Evolutionary conservation across 179 eudicot genomes (phyloP), one percentile per base, ranked within the genome.

Genomic region (Carnegiea gigantea): DNA sequence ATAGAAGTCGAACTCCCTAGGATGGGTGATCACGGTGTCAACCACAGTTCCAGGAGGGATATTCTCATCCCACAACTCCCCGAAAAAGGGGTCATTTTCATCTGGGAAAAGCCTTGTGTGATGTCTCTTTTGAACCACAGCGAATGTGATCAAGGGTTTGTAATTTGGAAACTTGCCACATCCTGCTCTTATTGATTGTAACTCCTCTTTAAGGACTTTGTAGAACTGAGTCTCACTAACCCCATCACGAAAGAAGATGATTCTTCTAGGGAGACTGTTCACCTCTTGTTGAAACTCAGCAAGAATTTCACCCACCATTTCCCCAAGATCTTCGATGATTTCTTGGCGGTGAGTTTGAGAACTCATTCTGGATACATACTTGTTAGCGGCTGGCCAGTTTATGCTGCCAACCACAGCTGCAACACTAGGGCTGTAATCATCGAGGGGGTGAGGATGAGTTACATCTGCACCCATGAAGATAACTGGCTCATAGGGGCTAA

Each of bases 391-490:
- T 0, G 99, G 99, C 99, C 99, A 95, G 77, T 95, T 95, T 74
- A 90, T 82, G 70, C 92, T 92, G 9, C 98, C 99, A 21, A 95
- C 99, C 6, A 95, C 94, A 13, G 99, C 99, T 64, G 95, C 99
- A n/a, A 95, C 92, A 24, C 98, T 93, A 30, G 99, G 99, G 81
- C 98, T 95, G 68, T 38, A 89, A 79, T 95, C 99, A 54, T 95
- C 98, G 15, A 91, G 85, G 0, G 98, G 99, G 80, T 95, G 99
- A 78, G 99, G 99, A 79, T 95, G 99, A 10, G 99, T 90, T 0
- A 95, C 99, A 82, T 95, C 99, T 0, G 98, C 98, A 5, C 99
- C 99, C 99, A 95, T 91, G 79, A 95, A 92, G 75, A 95, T 95
- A 36, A 91, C 86, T 0, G 97, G 94, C 49, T 92, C 92, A 53